phyloP scores from a whole-genome alignment of 1,284 basidiomycete genomes.

The Papiliotrema flavescens region DNA sequence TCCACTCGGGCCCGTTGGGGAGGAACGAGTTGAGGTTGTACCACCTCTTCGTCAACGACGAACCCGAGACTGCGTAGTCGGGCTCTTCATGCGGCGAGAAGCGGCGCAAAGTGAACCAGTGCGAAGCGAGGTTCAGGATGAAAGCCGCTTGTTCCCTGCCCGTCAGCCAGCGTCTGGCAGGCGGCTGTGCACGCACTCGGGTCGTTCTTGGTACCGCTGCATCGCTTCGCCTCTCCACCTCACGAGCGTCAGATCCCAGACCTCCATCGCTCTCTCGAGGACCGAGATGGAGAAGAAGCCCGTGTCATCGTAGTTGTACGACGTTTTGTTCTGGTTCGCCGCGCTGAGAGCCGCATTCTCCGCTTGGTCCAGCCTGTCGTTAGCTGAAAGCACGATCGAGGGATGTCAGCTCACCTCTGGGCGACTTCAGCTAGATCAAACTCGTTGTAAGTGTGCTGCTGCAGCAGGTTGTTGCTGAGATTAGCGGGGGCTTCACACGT shows the following conservation, averaged over 20 bases:
- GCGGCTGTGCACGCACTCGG: constrained; percentile 60
- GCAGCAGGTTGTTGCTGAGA: constrained; percentile 51
- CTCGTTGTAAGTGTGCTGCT: constrained; percentile 61
- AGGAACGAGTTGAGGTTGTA: constrained; percentile 86
- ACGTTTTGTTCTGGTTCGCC: constrained; percentile 50
- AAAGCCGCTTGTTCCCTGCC: constrained; percentile 76
- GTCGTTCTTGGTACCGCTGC: constrained; percentile 67
- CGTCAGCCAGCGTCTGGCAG: not conserved
- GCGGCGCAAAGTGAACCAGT: constrained; percentile 84
- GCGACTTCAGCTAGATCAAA: constrained; percentile 83
- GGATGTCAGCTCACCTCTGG: constrained; percentile 40
- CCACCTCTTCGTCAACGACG: constrained; percentile 58
- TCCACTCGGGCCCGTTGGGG: constrained; percentile 65
- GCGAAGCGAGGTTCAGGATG: constrained; percentile 78
- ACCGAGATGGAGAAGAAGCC: constrained; percentile 71
- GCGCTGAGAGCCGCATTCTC: constrained; percentile 43
- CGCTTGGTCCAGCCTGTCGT: constrained; percentile 52
- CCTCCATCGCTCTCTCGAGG: constrained; percentile 60
- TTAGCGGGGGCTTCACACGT: not conserved
- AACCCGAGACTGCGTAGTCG: constrained; percentile 15
- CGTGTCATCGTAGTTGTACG: constrained; percentile 85
- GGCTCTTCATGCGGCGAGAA: constrained; percentile 52
- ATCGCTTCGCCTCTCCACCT: constrained; percentile 83
- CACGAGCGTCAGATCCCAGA: constrained; percentile 75
- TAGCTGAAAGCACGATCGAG: not conserved